Evolutionary conservation across 768 basidiomycete genomes (phyloP).

Genomic region (Leccinum uliginosum): DNA sequence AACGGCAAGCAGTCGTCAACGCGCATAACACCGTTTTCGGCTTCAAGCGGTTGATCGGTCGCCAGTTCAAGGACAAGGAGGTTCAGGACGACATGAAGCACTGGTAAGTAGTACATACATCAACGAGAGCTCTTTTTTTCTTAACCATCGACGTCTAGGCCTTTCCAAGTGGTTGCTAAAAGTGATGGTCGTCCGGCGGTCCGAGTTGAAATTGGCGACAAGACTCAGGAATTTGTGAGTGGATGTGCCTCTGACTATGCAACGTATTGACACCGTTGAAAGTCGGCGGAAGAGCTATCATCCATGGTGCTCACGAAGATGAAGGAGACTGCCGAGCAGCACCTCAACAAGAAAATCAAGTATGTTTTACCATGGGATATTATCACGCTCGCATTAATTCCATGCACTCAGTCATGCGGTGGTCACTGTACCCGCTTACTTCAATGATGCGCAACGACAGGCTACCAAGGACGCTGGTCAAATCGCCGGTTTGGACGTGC

Average conservation of each 20-base stretch:
- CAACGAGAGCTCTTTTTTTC: not conserved
- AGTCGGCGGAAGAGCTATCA: constrained; percentile 84
- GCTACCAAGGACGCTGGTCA: constrained; percentile 98
- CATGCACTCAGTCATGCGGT: constrained; percentile 63
- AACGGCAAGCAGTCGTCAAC: constrained; percentile 97
- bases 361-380: constrained; percentile 38
- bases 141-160: constrained; percentile 41
- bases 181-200: constrained; percentile 75
- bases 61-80: constrained; percentile 89
- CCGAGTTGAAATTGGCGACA: constrained; percentile 81
- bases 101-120: constrained; percentile 47
- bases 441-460: constrained; percentile 99
- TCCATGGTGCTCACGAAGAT: constrained; percentile 90
- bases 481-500: constrained; percentile 95
- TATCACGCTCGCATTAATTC: not conserved
- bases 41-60: constrained; percentile 92
- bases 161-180: constrained; percentile 73
- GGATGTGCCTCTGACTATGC: not conserved
- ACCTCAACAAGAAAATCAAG: constrained; percentile 90
- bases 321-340: constrained; percentile 94
- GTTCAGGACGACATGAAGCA: constrained; percentile 87
- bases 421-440: constrained; percentile 96
- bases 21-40: constrained; percentile 89
- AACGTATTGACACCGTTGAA: constrained; percentile 15
- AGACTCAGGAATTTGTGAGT: constrained; percentile 75